A percentile compares a stretch with the other conserved stretches of the same genome.
These are phyloP conservation scores for Monosporascus ibericus DNA, from an alignment of 2,329 filamentous ascomycete species.

Conservation along the genomic window DNA sequence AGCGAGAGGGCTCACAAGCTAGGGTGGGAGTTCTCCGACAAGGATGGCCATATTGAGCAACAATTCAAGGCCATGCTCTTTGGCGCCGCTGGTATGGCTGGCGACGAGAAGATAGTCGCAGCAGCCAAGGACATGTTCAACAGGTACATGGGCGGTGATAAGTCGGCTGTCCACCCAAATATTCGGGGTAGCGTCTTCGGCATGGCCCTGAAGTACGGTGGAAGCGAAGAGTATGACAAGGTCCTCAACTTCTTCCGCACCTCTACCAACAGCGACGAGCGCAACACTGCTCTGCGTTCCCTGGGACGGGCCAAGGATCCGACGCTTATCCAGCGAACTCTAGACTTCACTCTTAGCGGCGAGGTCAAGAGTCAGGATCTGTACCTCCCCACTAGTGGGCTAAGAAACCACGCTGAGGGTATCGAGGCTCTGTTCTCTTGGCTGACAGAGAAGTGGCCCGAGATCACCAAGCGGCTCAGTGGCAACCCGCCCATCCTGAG, in stretches of 20 bases:
- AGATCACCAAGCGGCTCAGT: slow-evolving; percentile 71
- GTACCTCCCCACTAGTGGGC: slow-evolving; percentile 77
- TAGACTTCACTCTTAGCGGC: slow-evolving; percentile 67
- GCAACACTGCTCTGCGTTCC: slow-evolving; percentile 81
- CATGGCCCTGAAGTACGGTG: slow-evolving; percentile 78
- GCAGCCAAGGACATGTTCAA: slow-evolving; percentile 87
- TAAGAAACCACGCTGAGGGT: slow-evolving; percentile 71
- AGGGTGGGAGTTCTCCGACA: slow-evolving; percentile 81
- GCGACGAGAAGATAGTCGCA: slow-evolving; percentile 70
- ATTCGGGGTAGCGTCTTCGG: slow-evolving; percentile 81
- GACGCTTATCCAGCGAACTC: slow-evolving; percentile 73
- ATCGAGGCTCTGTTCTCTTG: slow-evolving; percentile 76
- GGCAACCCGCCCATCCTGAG: slow-evolving; percentile 84
- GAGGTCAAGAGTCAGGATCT: slow-evolving; percentile 93
- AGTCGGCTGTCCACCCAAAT: slow-evolving; percentile 82
- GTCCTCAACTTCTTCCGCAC: slow-evolving; percentile 70
- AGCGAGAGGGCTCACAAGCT: slow-evolving; percentile 76
- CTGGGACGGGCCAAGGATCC: slow-evolving; percentile 74
- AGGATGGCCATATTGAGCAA: slow-evolving; percentile 82
- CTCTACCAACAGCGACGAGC: slow-evolving; percentile 76
- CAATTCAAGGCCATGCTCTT: slow-evolving; percentile 95
- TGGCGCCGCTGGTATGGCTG: slow-evolving; percentile 71
- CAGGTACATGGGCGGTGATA: slow-evolving; percentile 75
- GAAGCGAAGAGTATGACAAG: slow-evolving; percentile 77
- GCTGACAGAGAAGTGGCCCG: slow-evolving; percentile 86